Evolutionary conservation across 352 stramenopile genomes (phyloP), one percentile per base, ranked within the genome.

Genomic region (Plasmopara viticola): DNA sequence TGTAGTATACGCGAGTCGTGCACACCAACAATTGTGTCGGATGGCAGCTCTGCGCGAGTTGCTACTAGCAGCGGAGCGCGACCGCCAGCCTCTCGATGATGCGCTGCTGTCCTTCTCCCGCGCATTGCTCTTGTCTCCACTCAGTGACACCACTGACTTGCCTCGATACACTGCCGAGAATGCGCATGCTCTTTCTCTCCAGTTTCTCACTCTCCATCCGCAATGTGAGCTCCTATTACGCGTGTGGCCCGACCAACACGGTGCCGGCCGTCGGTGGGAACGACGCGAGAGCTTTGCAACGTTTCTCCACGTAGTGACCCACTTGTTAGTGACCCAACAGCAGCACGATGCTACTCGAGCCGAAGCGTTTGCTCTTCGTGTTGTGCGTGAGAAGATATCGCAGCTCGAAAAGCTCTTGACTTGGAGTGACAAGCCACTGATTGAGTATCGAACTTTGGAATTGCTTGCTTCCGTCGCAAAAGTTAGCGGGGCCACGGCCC

Each of bases 351-450:
- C 60, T 1, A 10, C 33, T 2, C 74, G 64, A 10, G 78, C 78
- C 15, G 76, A 94, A 56, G 61, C 62, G 0, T 60, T 90, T n/a
- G 79, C 79, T 35, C 61, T 89, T 35, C 66, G 71, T 33, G 51
- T 92, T 3, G 57, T 91, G 30, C 81, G 78, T 29, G 83, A 90
- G 35, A 90, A 88, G 64, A 68, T 60, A 42, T 53, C 65, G 46
- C 58, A 58, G 33, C 60, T 91, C 4, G 74, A 89, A 53, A 94
- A 88, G 56, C 50, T 84, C 45, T 53, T 94, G 34, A 78, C 75
- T 39, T 94, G 84, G 84, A 91, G 76, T 49, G 84, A 94, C 70
- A 92, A 92, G 64, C 84, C 84, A 12, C 46, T 78, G 13, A 82
- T 94, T 48, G 79, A 86, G 51, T 87, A 77, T 57, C 66, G 75